phyloP scores from a whole-genome alignment of 2,329 filamentous ascomycete genomes.

The Monosporascus cannonballus region DNA sequence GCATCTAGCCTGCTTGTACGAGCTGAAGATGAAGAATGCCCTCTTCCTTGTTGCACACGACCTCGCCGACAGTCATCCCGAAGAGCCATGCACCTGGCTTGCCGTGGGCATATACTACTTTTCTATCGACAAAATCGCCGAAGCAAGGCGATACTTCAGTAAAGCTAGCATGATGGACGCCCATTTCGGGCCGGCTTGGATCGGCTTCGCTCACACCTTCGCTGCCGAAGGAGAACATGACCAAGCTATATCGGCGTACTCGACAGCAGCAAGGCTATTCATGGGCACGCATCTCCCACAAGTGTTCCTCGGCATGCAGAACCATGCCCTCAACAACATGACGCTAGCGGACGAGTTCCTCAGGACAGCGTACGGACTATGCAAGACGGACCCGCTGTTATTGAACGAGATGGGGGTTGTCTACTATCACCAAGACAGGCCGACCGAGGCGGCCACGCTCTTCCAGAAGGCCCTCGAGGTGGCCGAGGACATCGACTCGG shows the following conservation, averaged over 20 bases:
- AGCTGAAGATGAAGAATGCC: conserved; percentile 79
- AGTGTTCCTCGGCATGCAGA: conserved; percentile 96
- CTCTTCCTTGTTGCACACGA: conserved; percentile 91
- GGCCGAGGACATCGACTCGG: conserved; percentile 74
- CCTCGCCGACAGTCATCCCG: conserved; percentile 82
- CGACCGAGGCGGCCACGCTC: conserved; percentile 67
- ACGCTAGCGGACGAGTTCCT: conserved; percentile 90
- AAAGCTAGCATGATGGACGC: conserved; percentile 97
- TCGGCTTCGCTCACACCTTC: conserved; percentile 97
- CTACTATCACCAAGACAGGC: conserved; percentile 83
- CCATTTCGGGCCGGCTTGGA: conserved; percentile 96
- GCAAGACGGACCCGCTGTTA: conserved; percentile 78
- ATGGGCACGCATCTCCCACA: conserved; percentile 96
- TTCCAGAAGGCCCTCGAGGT: conserved; percentile 75
- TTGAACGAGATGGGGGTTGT: conserved; percentile 95
- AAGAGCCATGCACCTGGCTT: conserved; percentile 87
- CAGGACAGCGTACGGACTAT: conserved; percentile 78
- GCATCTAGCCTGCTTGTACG: conserved; percentile 85
- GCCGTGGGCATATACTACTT: conserved; percentile 96
- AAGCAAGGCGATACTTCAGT: conserved; percentile 91
- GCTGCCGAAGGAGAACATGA: conserved; percentile 97
- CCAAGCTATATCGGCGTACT: conserved; percentile 96
- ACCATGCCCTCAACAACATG: conserved; percentile 93
- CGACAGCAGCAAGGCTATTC: conserved; percentile 87
- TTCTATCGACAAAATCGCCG: conserved; percentile 79